A percentile compares a stretch with the other conserved stretches of the same genome.
phyloP scores from a whole-genome alignment of 768 basidiomycete genomes.

The Tylopilus rubrobrunneus region DNA sequence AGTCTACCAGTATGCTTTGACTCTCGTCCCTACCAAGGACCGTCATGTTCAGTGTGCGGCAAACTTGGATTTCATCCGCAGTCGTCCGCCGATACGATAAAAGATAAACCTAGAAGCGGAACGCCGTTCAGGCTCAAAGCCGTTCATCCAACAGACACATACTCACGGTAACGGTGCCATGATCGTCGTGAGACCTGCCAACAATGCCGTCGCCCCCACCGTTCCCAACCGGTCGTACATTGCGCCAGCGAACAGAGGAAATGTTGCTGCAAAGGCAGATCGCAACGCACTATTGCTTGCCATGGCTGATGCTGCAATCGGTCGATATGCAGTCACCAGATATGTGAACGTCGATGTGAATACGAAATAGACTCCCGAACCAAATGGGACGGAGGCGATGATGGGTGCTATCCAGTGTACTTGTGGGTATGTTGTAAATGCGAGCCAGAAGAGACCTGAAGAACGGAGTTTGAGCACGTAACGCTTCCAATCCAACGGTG shows the following conservation, averaged over 20 bases:
- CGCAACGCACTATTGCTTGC: constrained; percentile 60
- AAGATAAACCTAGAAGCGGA: constrained; percentile 41
- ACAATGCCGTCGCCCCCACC: constrained; percentile 67
- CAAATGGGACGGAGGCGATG: constrained; percentile 44
- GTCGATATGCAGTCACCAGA: constrained; percentile 48
- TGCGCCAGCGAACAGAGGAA: constrained; percentile 49
- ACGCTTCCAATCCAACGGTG: not conserved
- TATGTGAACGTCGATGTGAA: constrained; percentile 69
- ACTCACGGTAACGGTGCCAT: constrained; percentile 63
- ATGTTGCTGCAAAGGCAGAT: constrained; percentile 44
- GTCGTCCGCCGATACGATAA: constrained; percentile 41
- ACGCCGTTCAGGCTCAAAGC: not conserved
- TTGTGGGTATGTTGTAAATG: constrained; percentile 46
- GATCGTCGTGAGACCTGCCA: constrained; percentile 59
- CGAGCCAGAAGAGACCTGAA: constrained; percentile 50
- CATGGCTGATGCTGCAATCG: constrained; percentile 56
- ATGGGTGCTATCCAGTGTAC: constrained; percentile 49
- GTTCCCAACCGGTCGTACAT: constrained; percentile 57
- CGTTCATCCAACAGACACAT: not conserved
- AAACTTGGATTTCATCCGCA: constrained; percentile 44
- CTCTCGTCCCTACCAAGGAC: not conserved
- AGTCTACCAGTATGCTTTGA: not conserved
- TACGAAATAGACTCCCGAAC: constrained; percentile 55
- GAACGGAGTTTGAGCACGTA: not conserved
- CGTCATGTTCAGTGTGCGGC: constrained; percentile 21